These are phyloP conservation scores for Aurinia saxatilis DNA, from an alignment of 345 rosid genomes.

Conservation along the genomic window DNA sequence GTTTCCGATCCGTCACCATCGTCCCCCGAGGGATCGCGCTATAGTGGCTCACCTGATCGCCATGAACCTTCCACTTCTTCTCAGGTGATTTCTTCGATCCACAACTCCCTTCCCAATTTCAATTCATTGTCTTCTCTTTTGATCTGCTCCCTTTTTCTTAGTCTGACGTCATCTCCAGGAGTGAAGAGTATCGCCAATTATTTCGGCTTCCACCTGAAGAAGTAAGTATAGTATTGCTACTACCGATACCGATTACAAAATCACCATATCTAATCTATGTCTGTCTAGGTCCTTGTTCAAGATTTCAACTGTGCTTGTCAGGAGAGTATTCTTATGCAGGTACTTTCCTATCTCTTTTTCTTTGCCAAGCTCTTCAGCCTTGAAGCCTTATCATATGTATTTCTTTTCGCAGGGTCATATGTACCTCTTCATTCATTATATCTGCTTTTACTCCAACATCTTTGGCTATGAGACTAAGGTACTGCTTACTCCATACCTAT, in stretches of 20 bases:
- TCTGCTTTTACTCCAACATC: slow-evolving; percentile 96
- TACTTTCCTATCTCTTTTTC: slow-evolving; percentile 7
- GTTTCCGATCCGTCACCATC: slow-evolving; percentile 34
- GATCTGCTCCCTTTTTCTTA: slow-evolving; percentile 18
- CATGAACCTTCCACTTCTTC: slow-evolving; percentile 39
- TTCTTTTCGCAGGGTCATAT: slow-evolving; percentile 76
- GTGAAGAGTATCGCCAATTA: slow-evolving; percentile 80
- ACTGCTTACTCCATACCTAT: slow-evolving; percentile 6
- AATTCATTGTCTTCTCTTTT: too few relatives aligned
- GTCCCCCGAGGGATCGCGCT: slow-evolving; percentile 26
- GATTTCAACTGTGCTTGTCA: slow-evolving; percentile 98
- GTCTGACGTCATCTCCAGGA: slow-evolving; percentile 45
- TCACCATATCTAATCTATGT: too few relatives aligned
- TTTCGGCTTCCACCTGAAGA: slow-evolving; percentile 81
- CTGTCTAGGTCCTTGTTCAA: slow-evolving; percentile 73
- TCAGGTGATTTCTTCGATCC: slow-evolving; percentile 37
- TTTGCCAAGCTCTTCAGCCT: not conserved
- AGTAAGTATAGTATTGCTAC: slow-evolving; percentile 35
- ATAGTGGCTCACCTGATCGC: slow-evolving; percentile 49
- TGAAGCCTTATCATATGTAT: not conserved
- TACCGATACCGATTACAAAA: not conserved
- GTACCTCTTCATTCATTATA: slow-evolving; percentile 70
- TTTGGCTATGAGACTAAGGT: slow-evolving; percentile 99
- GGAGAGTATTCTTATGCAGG: slow-evolving; percentile 94
- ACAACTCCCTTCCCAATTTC: not conserved